Evolutionary conservation across 768 basidiomycete species (phyloP), one percentile per base, ranked within the genome.

Genomic region (Leccinellum luteum): DNA sequence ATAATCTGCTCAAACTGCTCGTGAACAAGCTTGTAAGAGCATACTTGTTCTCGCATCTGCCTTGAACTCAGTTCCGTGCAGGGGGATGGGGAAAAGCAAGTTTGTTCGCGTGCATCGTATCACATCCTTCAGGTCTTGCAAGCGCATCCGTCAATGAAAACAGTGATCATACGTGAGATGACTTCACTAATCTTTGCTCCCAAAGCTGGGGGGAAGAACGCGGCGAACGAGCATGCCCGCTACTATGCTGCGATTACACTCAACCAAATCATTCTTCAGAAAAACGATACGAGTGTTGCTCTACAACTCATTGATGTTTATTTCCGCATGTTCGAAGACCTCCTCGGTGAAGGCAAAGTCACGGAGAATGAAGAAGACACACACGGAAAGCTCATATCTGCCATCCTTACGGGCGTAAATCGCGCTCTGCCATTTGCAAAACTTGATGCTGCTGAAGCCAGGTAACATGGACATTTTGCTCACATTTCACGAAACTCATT

Each of bases 221-320:
- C 55, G 1, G 27, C 77, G 47, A 86, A 85, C 63, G 75, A 80
- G 14, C 94, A 98, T 71, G 89, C 87, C 1, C 81, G 87, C 51
- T 99, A 98, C 74, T 99, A 98, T 71, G 85, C 92, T 15, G 80
- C 89, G 6, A 93, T 97, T 67, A 97, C 97, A 0, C 86, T 98
- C 63, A 98, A 98, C 70, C 97, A 98, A 73, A 86, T 95, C 57
- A 84, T 93, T 41, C 78, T 98, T 30, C 77, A 78, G 10, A 69
- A 76, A 10, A 75, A 79, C 10, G 94, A 97, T 63, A 78, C 82
- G 9, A 84, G 84, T 0, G 89, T 94, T 10, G 89, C 94, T 14
- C 73, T 85, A 48, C 81, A 84, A 59, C 78, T 98, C 59, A 85
- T 98, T 19, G 89, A 94, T 51, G 81, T 94, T 4, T 98, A 98